Conservation (phyloP, 2,329 filamentous ascomycete genomes). For the Samsoniella hepiali region DNA sequence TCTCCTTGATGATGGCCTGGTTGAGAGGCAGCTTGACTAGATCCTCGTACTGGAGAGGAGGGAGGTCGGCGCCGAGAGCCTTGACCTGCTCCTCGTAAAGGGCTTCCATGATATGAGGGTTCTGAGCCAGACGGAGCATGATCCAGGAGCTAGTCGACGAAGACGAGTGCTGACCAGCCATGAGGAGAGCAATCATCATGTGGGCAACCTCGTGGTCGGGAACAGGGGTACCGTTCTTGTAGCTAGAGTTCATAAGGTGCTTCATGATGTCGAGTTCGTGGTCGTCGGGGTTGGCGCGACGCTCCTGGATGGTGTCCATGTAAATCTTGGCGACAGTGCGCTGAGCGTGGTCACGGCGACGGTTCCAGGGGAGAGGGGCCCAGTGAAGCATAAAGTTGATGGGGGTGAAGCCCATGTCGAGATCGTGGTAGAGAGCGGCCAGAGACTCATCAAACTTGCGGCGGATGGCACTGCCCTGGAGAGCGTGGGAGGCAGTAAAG, state of each 20-base stretch:
- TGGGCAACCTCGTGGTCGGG: conserved; percentile 83
- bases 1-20: conserved; percentile 84
- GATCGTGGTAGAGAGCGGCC: conserved; percentile 79
- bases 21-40: conserved; percentile 78
- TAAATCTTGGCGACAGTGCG: conserved; percentile 78
- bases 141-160: conserved; percentile 85
- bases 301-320: conserved; percentile 74
- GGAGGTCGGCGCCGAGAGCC: conserved; percentile 70
- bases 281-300: conserved; percentile 53
- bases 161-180: conserved; percentile 89
- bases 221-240: conserved; percentile 78
- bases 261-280: conserved; percentile 76
- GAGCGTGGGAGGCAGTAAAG: conserved; percentile 80
- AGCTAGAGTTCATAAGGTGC: conserved; percentile 80
- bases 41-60: conserved; percentile 71
- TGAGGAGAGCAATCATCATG: conserved; percentile 91
- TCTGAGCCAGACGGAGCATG: conserved; percentile 72
- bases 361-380: conserved; percentile 86
- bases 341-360: conserved; percentile 75
- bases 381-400: conserved; percentile 90
- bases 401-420: conserved; percentile 85
- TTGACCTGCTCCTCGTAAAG: conserved; percentile 78
- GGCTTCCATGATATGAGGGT: conserved; percentile 75
- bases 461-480: conserved; percentile 82
- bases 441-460: conserved; percentile 76